Percentiles rank a stretch among this genome's conserved stretches.
Conservation (phyloP, 495 filamentous ascomycete species). For the Aspergillus conjunctus region DNA sequence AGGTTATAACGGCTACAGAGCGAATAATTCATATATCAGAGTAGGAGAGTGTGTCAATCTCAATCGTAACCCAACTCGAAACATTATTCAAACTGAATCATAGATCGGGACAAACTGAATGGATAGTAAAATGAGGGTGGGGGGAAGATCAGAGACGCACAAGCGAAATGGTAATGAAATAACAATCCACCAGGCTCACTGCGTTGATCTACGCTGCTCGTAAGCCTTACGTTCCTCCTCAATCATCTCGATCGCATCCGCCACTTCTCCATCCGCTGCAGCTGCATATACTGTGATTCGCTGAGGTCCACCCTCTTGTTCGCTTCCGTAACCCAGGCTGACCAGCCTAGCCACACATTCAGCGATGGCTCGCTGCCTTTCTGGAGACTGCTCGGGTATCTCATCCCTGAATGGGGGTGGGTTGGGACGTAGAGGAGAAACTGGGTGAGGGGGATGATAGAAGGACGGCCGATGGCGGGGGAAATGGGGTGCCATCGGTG, state of each 20-base stretch:
- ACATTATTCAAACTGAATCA: neutral
- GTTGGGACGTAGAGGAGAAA: neutral
- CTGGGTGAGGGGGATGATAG: constrained; percentile 6
- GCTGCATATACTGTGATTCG: constrained; percentile 56
- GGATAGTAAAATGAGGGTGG: neutral
- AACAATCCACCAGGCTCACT: constrained; percentile 6
- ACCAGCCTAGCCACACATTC: constrained; percentile 49
- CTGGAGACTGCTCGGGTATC: neutral
- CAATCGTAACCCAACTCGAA: constrained; percentile 1
- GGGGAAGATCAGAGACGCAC: neutral
- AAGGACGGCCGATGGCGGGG: constrained; percentile 14
- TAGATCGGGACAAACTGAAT: constrained; percentile 1
- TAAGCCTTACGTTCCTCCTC: constrained; percentile 57
- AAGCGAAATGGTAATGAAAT: constrained; percentile 10
- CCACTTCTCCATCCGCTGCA: constrained; percentile 48
- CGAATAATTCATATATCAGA: neutral
- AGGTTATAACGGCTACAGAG: neutral
- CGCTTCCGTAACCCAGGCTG: constrained; percentile 53
- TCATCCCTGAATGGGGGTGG: neutral
- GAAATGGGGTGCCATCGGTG: constrained; percentile 10
- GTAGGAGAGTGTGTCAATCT: constrained; percentile 1
- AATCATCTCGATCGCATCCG: constrained; percentile 58
- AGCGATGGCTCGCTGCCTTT: constrained; percentile 37
- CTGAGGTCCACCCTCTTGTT: constrained; percentile 42
- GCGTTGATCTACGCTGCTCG: constrained; percentile 30